A percentile compares a stretch with the other conserved stretches of the same genome.
Evolutionary conservation across 805 yeast genomes (phyloP).

Genomic region (Candida khao-thaluensis): DNA sequence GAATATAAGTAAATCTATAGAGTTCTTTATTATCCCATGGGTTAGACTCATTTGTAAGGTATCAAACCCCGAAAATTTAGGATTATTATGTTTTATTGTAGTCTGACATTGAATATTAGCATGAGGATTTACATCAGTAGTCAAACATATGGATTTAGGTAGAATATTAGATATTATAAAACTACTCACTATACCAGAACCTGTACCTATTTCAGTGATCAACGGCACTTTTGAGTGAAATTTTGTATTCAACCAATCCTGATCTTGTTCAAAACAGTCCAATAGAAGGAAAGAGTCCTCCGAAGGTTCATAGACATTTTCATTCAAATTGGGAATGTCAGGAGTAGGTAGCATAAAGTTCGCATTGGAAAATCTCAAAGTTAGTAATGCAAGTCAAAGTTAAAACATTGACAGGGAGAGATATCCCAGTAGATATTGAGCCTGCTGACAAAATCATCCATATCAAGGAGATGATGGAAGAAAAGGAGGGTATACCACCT

Average conservation of each 20-base stretch:
- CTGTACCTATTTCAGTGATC: constrained; percentile 84
- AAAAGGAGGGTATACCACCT: constrained; percentile 96
- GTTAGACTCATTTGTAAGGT: constrained; percentile 58
- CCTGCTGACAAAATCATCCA: constrained; percentile 64
- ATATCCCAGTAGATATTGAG: constrained; percentile 74
- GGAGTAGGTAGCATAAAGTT: constrained; percentile 79
- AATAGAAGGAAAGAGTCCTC: constrained; percentile 87
- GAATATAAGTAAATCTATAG: constrained; percentile 74
- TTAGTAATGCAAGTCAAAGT: constrained; percentile 62
- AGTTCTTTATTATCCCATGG: constrained; percentile 40
- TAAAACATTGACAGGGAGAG: constrained; percentile 80
- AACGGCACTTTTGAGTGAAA: constrained; percentile 41
- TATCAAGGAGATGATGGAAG: constrained; percentile 90
- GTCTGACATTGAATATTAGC: constrained; percentile 53
- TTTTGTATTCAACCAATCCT: constrained; percentile 26
- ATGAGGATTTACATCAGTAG: constrained; percentile 79
- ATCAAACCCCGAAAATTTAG: constrained; percentile 16
- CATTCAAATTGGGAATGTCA: constrained; percentile 50
- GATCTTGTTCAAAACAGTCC: constrained; percentile 73
- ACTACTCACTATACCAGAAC: constrained; percentile 85
- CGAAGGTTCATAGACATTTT: constrained; percentile 89
- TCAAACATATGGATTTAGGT: constrained; percentile 50
- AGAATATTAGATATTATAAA: constrained; percentile 65
- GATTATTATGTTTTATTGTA: constrained; percentile 23
- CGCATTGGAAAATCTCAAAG: not conserved